Evolutionary conservation across 2,329 filamentous ascomycete genomes (phyloP).

Genomic region (Colletotrichum sp.): DNA sequence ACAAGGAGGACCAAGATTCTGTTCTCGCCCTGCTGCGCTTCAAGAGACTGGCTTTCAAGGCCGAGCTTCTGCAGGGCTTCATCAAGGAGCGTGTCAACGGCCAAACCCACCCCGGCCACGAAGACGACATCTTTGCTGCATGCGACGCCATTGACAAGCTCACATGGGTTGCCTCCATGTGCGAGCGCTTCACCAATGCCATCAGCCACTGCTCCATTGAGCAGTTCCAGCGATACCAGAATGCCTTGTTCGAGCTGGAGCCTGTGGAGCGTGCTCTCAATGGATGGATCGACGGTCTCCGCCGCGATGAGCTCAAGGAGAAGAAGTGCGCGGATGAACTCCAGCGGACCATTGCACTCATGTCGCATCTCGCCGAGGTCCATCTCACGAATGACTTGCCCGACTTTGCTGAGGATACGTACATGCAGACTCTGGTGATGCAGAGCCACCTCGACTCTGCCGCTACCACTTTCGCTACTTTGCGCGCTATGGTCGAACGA

Average conservation of each 20-base stretch:
- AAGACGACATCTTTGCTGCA: conserved; percentile 80
- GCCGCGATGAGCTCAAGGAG: conserved; percentile 85
- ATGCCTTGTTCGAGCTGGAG: conserved; percentile 85
- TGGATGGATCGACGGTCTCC: conserved; percentile 83
- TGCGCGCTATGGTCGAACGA: conserved; percentile 70
- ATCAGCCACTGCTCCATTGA: conserved; percentile 80
- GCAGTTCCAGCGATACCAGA: conserved; percentile 79
- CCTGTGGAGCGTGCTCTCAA: conserved; percentile 91
- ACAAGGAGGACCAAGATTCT: conserved; percentile 80
- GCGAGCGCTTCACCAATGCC: conserved; percentile 81
- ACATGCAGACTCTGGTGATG: conserved; percentile 78
- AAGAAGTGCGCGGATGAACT: conserved; percentile 82
- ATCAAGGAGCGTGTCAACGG: conserved; percentile 79
- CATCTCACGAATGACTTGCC: conserved; percentile 74
- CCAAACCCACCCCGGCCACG: conserved; percentile 66
- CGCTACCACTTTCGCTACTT: conserved; percentile 68
- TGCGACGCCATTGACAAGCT: conserved; percentile 87
- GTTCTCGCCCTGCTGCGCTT: conserved; percentile 89
- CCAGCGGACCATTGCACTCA: conserved; percentile 82
- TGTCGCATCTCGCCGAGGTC: conserved; percentile 85
- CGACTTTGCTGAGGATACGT: conserved; percentile 78
- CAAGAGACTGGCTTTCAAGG: conserved; percentile 88
- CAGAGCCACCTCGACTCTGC: conserved; percentile 84
- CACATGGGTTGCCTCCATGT: conserved; percentile 82
- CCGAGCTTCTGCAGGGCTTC: conserved; percentile 76